Conservation (phyloP, 1,284 basidiomycete genomes). For the Melampsora americana region DNA sequence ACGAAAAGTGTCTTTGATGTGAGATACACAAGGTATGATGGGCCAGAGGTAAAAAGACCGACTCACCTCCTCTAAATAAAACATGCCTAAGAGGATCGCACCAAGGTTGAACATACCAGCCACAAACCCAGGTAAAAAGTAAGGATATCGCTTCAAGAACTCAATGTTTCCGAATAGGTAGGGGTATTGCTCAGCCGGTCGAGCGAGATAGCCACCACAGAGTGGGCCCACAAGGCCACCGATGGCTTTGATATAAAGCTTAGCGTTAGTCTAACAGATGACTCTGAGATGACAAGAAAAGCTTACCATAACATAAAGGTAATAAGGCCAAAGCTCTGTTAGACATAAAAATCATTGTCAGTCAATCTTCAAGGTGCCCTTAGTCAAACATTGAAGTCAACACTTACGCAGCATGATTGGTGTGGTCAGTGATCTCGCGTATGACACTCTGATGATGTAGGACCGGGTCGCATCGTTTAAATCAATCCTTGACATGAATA, state of each 20-base stretch:
- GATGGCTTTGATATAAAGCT: neutral
- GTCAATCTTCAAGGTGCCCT: too few species aligned
- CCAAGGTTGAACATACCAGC: conserved; percentile 5
- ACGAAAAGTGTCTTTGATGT: neutral
- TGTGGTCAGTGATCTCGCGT: conserved; percentile 17
- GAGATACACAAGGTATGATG: neutral
- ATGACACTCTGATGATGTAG: neutral
- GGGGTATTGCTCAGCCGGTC: conserved; percentile 19
- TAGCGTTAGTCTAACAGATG: too few species aligned
- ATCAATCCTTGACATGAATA: too few species aligned
- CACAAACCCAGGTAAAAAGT: conserved; percentile 16
- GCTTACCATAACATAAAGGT: conserved; percentile 1
- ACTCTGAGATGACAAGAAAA: too few species aligned
- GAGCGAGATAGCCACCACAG: conserved; percentile 1
- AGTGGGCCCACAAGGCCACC: neutral
- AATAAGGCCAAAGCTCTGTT: conserved; percentile 10
- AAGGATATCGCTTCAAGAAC: conserved; percentile 12
- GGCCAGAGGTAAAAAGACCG: too few species aligned
- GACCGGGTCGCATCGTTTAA: too few species aligned
- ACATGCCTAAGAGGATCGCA: neutral
- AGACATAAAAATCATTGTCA: too few species aligned
- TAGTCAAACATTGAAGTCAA: too few species aligned
- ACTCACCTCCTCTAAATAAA: conserved; percentile 20
- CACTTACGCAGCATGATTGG: conserved; percentile 2
- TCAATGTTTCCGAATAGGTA: neutral